Evolutionary conservation across 805 yeast genomes (phyloP), one percentile per base, ranked within the genome.

Genomic region (Wickerhamomyces ciferrii): DNA sequence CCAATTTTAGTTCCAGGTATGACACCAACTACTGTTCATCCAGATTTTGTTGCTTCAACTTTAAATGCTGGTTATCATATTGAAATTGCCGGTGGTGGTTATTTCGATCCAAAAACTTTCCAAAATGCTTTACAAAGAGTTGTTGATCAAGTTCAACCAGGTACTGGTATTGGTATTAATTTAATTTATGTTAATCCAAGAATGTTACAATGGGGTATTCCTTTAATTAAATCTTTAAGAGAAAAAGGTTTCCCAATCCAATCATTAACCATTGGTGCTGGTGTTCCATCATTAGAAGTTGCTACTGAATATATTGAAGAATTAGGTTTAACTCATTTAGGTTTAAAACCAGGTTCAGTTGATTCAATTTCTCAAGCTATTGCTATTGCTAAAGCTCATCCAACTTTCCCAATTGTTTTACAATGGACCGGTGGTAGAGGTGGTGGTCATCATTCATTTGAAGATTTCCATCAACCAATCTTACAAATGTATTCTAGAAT

Each of bases 391-490:
- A 88, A 87, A 64, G 91, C 96, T 43, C 96, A 91, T 71, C 99
- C 99, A 55, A 72, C 68, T 53, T 94, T 94, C 91, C 99, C 99
- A 53, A 89, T 94, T 62, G 92, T 94, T 46, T 73, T 94, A 59
- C 99, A 94, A 76, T 94, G 99, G 99, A 94, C 99, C 49, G 99
- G 98, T 79, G 99, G 99, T 70, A 91, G 99, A 79, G 99, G 97
- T 74, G 99, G 99, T 79, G 99, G 99, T 64, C 99, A 94, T 69
- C 99, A 94, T 70, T 92, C 98, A 43, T 94, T 83, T 63, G 99
- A 94, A 77, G 99, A 94, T 73, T 90, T 92, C 94, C 99, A 94
- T 70, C 92, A 91, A 64, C 98, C 99, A 56, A 79, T 94, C 56
- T 73, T 94, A 63, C 96, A 89, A 69, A 94, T 94, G 92, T 94